Conservation (phyloP, 1,284 basidiomycete species). For the Malassezia slooffiae region DNA sequence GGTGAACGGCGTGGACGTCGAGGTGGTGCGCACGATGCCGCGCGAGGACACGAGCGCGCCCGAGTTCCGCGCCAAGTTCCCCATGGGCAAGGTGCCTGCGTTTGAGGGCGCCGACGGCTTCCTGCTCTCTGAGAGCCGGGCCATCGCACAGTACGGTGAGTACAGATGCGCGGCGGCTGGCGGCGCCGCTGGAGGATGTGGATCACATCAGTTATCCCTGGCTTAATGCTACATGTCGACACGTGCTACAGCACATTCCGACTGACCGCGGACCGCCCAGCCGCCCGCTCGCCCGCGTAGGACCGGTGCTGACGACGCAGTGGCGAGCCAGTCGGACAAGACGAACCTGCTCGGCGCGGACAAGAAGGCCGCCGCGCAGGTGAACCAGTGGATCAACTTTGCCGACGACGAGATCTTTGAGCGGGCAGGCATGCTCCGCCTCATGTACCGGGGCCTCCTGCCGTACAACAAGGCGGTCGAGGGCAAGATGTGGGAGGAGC, state of each 20-base stretch:
- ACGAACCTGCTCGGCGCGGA: constrained; percentile 59
- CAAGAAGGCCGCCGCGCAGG: constrained; percentile 50
- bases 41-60: constrained; percentile 34
- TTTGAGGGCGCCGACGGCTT: constrained; percentile 69
- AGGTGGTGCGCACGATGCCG: constrained; percentile 26
- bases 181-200: constrained; percentile 48
- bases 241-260: background rate
- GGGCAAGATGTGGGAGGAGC: constrained; percentile 52
- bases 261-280: background rate
- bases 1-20: constrained; percentile 38
- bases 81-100: constrained; percentile 56
- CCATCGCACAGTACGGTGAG: constrained; percentile 83
- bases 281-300: too few species aligned
- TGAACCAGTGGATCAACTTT: constrained; percentile 61
- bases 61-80: constrained; percentile 39
- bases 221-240: constrained; percentile 53
- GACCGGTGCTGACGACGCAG: constrained; percentile 49
- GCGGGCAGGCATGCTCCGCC: constrained; percentile 28
- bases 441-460: constrained; percentile 18
- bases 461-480: constrained; percentile 50
- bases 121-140: constrained; percentile 63
- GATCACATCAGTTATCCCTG: constrained; percentile 47
- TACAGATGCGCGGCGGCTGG: constrained; percentile 60
- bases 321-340: constrained; percentile 62
- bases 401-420: constrained; percentile 53